Base-by-base conservation (phyloP, 2,329 filamentous ascomycete species). In the Phialophora chinensis region DNA sequence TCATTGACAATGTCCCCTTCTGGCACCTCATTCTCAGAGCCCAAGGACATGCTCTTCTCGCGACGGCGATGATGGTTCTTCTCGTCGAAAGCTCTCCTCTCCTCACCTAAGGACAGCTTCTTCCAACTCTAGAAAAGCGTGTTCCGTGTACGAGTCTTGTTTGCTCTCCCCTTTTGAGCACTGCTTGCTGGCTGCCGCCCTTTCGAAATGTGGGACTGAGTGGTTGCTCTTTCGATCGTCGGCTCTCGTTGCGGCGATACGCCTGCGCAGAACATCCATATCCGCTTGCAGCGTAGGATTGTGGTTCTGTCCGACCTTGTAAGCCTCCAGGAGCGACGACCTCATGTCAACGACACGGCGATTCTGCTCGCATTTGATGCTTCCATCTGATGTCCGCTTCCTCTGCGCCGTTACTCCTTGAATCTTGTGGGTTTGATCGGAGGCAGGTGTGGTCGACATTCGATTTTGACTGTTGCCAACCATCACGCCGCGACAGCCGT, bases 301-400 rank as follows among this genome's bases (percentile, higher is more conserved):
- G 20, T 44, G 4, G n/a, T 52, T 35, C 52, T 23, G 38, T 57
- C 31, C 47, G 42, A 49, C 29, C 27, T 42, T 11, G n/a, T 55
- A 14, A 23, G 20, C 14, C 11, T 44, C 55, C 12, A 50, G 29
- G 7, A 60, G 47, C 27, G 14, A 20, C 33, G 44, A 8, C 35
- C 53, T 47, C 1, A 49, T 23, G 11, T 52, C 49, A 33, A 10
- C 3, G 11, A 42, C 38, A 14, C 20, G 5, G 23, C 52, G 38
- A 64, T 12, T 11, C 53, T 29, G 55, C 7, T 61, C 61, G 42
- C 52, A 27, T 50, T 64, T 67, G 47, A 67, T 42, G 25, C 50
- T 57, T 38, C 62, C 66, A 17, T 67, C 62, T 23, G 52, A 31
- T 29, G 25, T 63, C 35, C 65, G 65, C 47, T 63, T 66, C 23